Conservation (phyloP, 441 rosid genomes). For the Omphalea diandra region DNA sequence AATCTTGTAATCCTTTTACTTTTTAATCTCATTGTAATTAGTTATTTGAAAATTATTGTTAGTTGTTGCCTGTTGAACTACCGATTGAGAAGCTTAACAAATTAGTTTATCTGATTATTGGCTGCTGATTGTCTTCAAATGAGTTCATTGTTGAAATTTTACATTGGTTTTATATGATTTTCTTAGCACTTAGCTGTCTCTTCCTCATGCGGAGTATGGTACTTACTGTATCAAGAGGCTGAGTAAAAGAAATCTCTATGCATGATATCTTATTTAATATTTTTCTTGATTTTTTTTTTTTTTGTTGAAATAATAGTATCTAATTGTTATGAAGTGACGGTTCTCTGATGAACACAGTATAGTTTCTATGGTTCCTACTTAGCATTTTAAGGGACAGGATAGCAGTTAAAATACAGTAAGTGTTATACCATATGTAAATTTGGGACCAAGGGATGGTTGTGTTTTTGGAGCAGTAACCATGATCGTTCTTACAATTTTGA, state of each 20-base stretch:
- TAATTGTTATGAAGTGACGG: neutral
- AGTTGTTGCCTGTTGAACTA: neutral
- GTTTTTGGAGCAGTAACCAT: no score
- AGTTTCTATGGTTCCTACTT: no score
- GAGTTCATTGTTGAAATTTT: neutral
- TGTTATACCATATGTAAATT: neutral
- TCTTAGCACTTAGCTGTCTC: neutral
- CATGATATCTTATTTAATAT: neutral
- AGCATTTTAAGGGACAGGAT: no score
- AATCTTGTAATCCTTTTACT: neutral
- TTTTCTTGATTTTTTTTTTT: neutral
- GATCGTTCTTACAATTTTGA: neutral
- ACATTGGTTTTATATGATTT: neutral
- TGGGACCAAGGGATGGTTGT: no score
- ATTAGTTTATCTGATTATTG: neutral
- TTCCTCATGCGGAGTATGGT: neutral
- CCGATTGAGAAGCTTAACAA: neutral
- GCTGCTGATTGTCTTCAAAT: neutral
- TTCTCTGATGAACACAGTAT: neutral
- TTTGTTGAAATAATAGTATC: neutral
- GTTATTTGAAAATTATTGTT: neutral
- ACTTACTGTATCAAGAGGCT: neutral
- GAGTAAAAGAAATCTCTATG: neutral
- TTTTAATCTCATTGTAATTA: neutral
- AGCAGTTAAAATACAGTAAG: no score